phyloP scores from a whole-genome alignment of 176 grass and related monocot genomes.

The Ensete ventricosum region DNA sequence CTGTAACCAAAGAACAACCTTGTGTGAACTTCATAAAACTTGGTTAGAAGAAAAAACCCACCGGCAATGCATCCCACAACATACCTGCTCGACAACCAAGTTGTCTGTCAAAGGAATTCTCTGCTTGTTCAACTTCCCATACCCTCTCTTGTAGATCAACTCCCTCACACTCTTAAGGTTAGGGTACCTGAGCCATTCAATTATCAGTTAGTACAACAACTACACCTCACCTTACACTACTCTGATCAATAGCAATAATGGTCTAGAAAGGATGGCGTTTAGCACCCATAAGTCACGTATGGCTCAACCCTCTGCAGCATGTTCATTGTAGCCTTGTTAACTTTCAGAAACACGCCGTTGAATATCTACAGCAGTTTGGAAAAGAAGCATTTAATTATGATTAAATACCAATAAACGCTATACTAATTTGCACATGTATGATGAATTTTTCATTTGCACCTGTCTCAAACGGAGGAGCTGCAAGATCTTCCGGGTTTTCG shows the following conservation, averaged over 20 bases:
- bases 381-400: background rate
- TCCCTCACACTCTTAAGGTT: constrained; percentile 12
- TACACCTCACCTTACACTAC: background rate
- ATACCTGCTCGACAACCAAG: constrained; percentile 4
- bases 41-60: background rate
- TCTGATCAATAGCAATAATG: background rate
- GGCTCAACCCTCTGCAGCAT: constrained; percentile 12
- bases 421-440: background rate
- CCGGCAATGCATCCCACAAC: background rate
- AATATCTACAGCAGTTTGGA: constrained; percentile 2
- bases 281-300: constrained; percentile 13
- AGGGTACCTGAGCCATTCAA: background rate
- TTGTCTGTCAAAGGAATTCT: constrained; percentile 11
- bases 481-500: constrained; percentile 7
- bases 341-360: constrained; percentile 12
- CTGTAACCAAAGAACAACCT: background rate
- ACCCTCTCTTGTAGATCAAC: constrained; percentile 12
- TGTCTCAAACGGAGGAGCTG: constrained; percentile 10
- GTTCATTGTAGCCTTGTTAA: constrained; percentile 10
- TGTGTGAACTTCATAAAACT: background rate
- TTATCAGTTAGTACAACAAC: background rate
- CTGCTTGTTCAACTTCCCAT: constrained; percentile 16
- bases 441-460: background rate
- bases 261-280: background rate
- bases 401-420: background rate